Evolutionary conservation across 768 basidiomycete genomes (phyloP), one percentile per base, ranked within the genome.

Genomic region (Tylopilus intermedius): DNA sequence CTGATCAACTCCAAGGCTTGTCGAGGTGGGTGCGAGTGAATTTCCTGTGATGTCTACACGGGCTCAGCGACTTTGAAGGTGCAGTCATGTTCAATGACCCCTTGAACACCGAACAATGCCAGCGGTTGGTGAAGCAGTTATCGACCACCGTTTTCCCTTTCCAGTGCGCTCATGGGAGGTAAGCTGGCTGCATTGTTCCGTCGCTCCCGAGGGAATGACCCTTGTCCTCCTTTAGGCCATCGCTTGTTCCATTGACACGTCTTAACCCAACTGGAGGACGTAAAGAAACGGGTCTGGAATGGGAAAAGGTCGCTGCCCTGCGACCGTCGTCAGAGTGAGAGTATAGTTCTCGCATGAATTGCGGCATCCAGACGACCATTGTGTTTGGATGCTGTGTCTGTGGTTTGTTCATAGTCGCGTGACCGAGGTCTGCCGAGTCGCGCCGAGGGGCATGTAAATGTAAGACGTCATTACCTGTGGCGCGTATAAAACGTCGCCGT

Each of bases 61-160:
- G 26, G 33, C 45, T 60, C 10, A 62, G 33, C 21, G 22, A 45
- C 42, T 46, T 47, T 21, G 33, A 66, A 96, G 94, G 94, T 48
- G 94, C 95, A 3, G 90, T 96, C 68, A 96, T 97, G 93, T 96
- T 96, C 76, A 94, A 94, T 59, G 94, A 98, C 65, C 53, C 75
- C 0, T 74, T 99, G 45, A 80, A 74, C 13, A 49, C 72, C 7
- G 75, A 75, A 33, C 91, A 96, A 64, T 90, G 91, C 66, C 66
- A 78, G 58, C 72, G 75, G 44, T 78, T 99, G 39, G 75, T 98
- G 42, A 60, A 63, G 6, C 78, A 82, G 58, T 76, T 99, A 27
- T 76, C 85, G 8, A 67, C 77, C 55, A 91, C 92, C 2, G 76
- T 78, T 4, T 87, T 90, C 62, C 94, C 95, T 2, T 97, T 96